A percentile compares a stretch with the other conserved stretches of the same genome.
phyloP scores from a whole-genome alignment of 2,329 filamentous ascomycete species.

The Pseudopithomyces chartarum region DNA sequence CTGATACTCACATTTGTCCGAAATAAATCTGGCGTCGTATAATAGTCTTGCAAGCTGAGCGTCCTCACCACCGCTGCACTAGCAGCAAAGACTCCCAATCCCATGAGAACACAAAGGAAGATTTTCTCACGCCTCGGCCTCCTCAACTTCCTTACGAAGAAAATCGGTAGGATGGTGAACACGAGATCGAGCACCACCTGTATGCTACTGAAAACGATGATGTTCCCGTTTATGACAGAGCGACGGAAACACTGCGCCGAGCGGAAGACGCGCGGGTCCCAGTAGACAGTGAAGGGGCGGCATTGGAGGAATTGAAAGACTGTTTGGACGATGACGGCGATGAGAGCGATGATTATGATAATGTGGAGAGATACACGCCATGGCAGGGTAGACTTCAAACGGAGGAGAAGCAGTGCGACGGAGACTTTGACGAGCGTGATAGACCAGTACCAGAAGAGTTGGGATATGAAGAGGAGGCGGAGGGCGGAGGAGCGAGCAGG shows the following conservation, averaged over 20 bases:
- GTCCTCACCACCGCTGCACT: slow-evolving; percentile 28
- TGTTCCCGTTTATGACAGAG: slow-evolving; percentile 27
- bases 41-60: slow-evolving; percentile 21
- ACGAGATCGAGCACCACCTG: slow-evolving; percentile 25
- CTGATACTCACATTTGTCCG: slow-evolving; percentile 23
- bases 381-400: slow-evolving; percentile 21
- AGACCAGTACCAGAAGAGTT: slow-evolving; percentile 34
- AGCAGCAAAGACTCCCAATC: slow-evolving; percentile 27
- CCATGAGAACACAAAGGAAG: slow-evolving; percentile 28
- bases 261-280: slow-evolving; percentile 25
- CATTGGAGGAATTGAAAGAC: slow-evolving; percentile 33
- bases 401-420: slow-evolving; percentile 29
- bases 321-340: slow-evolving; percentile 23
- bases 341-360: slow-evolving; percentile 22
- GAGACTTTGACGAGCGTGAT: slow-evolving; percentile 30
- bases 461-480: slow-evolving; percentile 29
- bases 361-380: slow-evolving; percentile 27
- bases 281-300: slow-evolving; percentile 29
- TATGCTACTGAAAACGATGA: slow-evolving; percentile 23
- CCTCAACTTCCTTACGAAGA: slow-evolving; percentile 25
- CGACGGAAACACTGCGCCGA: slow-evolving; percentile 20
- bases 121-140: slow-evolving; percentile 29
- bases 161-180: slow-evolving; percentile 27
- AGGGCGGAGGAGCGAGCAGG: slow-evolving; percentile 18
- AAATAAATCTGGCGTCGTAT: slow-evolving; percentile 23